A percentile compares a stretch with the other conserved stretches of the same genome.
Evolutionary conservation across 2,329 filamentous ascomycete species (phyloP).

Genomic region (Colletotrichum lupini): DNA sequence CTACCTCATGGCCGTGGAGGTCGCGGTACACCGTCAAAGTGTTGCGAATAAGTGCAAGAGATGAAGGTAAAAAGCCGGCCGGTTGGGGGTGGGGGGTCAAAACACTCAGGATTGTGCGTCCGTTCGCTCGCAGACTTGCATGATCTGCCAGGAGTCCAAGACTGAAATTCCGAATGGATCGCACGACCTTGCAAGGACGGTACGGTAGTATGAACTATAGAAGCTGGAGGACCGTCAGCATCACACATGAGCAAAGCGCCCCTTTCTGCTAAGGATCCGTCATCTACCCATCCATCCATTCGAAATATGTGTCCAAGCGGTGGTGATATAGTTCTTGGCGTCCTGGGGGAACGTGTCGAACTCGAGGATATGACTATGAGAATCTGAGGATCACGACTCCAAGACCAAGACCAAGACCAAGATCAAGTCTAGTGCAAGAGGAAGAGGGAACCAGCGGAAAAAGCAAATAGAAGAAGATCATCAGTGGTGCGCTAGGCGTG

Average conservation of each 20-base stretch:
- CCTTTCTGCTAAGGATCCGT: not conserved
- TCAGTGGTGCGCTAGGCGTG: constrained; percentile 10
- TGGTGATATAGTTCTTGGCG: constrained; percentile 18
- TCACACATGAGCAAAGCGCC: constrained; percentile 24
- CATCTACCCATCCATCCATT: constrained; percentile 9
- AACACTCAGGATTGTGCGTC: constrained; percentile 1
- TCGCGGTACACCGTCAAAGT: not conserved
- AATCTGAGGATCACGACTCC: not conserved
- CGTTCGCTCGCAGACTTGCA: constrained; percentile 12
- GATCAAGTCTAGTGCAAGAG: not conserved
- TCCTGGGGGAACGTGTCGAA: not conserved
- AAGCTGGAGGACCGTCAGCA: not conserved
- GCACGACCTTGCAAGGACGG: constrained; percentile 17
- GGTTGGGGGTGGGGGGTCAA: not conserved
- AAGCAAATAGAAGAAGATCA: constrained; percentile 15
- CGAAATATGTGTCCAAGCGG: constrained; percentile 22
- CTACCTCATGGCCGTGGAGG: constrained; percentile 9
- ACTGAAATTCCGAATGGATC: not conserved
- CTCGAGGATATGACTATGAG: not conserved
- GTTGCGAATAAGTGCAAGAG: constrained; percentile 1
- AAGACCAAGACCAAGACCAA: not conserved
- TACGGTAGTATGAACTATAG: not conserved
- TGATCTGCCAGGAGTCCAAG: not conserved
- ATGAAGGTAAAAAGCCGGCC: not conserved
- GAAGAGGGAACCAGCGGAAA: not conserved